Conservation (phyloP, 140 eudicot genomes). For the Oenanthe javanica region DNA sequence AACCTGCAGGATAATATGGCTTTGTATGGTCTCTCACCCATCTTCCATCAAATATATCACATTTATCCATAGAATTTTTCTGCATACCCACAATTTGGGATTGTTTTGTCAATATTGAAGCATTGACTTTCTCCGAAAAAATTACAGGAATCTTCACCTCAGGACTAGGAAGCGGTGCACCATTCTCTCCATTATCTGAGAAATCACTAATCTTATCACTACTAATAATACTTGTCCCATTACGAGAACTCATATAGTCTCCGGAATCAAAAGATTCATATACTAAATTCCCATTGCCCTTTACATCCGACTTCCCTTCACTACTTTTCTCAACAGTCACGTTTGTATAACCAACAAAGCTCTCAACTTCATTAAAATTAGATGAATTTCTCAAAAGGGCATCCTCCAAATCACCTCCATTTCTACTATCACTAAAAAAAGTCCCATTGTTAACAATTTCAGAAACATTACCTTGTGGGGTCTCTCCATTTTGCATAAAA, state of each 20-base stretch:
- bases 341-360: constrained; percentile 10
- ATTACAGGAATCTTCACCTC: constrained; percentile 4
- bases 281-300: constrained; percentile 14
- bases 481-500: constrained; percentile 17
- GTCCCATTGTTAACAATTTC: constrained; percentile 15
- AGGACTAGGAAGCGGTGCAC: neutral
- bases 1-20: constrained; percentile 84
- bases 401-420: constrained; percentile 14
- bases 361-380: constrained; percentile 6
- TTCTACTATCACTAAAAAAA: constrained; percentile 14
- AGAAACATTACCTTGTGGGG: constrained; percentile 20
- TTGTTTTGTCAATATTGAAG: constrained; percentile 1
- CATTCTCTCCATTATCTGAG: constrained; percentile 6
- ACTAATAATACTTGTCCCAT: constrained; percentile 9
- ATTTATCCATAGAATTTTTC: constrained; percentile 21
- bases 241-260: neutral
- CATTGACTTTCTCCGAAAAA: neutral
- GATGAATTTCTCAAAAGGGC: constrained; percentile 32
- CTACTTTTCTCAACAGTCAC: constrained; percentile 13
- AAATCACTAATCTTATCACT: constrained; percentile 12
- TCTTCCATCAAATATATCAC: constrained; percentile 80
- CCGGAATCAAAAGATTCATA: constrained; percentile 6
- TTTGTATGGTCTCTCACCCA: constrained; percentile 75
- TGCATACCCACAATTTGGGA: neutral
- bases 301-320: constrained; percentile 19